These are phyloP conservation scores for Microsporum canis DNA, from an alignment of 2,329 filamentous ascomycete species.

Conservation along the genomic window DNA sequence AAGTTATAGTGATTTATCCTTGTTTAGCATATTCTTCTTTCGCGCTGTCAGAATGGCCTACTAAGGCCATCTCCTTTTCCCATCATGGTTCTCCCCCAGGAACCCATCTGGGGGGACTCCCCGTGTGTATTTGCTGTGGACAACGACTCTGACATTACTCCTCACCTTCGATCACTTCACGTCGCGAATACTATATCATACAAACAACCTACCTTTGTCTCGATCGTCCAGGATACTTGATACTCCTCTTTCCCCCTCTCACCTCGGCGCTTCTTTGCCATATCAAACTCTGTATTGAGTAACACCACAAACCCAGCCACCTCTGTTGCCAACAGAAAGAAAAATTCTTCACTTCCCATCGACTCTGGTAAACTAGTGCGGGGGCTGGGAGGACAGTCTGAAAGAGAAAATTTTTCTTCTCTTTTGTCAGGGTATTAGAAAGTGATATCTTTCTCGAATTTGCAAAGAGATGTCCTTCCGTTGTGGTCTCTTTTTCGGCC, in stretches of 20 bases:
- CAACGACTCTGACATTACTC: not conserved
- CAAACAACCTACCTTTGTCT: not conserved
- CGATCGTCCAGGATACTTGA: not conserved
- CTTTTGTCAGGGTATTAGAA: not conserved
- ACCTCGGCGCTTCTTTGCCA: not conserved
- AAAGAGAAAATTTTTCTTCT: not conserved
- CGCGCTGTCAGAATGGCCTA: not conserved
- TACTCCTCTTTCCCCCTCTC: not conserved
- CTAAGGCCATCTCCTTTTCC: not conserved
- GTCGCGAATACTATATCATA: not conserved
- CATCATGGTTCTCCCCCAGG: not conserved
- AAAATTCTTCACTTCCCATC: not conserved
- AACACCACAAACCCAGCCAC: not conserved
- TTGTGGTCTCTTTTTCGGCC: conserved; percentile 1
- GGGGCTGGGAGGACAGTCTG: not conserved
- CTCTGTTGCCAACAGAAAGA: not conserved
- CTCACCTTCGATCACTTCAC: not conserved
- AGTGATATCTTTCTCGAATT: not conserved
- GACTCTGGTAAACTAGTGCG: not conserved
- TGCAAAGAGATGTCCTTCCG: not conserved
- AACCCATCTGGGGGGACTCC: conserved; percentile 1
- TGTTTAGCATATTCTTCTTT: not conserved
- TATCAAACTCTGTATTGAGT: not conserved
- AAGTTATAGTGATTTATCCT: not conserved
- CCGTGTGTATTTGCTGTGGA: conserved; percentile 1